Conservation (phyloP, 2,329 filamentous ascomycete species). For the Talaromyces sp. region DNA sequence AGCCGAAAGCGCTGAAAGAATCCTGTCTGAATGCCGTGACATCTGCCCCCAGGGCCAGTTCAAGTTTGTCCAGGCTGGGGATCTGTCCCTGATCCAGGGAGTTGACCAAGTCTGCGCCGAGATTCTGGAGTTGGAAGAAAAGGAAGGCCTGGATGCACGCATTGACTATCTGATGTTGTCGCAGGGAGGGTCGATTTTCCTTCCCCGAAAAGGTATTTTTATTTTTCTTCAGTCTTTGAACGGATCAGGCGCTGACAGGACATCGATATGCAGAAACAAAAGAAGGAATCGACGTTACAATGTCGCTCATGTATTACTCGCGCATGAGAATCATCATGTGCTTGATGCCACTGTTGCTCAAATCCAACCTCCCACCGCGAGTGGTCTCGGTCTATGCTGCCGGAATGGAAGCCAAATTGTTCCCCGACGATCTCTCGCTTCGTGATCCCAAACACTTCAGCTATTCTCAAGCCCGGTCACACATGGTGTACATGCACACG, state of each 20-base stretch:
- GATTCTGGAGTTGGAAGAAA: slow-evolving; percentile 2
- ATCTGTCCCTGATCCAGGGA: slow-evolving; percentile 7
- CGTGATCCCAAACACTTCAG: slow-evolving; percentile 7
- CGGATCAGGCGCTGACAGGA: neutral
- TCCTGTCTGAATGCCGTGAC: slow-evolving; percentile 1
- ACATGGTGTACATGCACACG: slow-evolving; percentile 9
- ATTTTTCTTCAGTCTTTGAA: neutral
- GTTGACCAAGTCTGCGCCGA: slow-evolving; percentile 6
- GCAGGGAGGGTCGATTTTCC: slow-evolving; percentile 6
- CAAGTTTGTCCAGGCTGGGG: slow-evolving; percentile 3
- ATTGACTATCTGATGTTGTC: slow-evolving; percentile 11
- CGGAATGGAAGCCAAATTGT: slow-evolving; percentile 6
- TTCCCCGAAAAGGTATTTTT: slow-evolving; percentile 1
- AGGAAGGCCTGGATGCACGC: slow-evolving; percentile 1
- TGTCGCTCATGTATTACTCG: slow-evolving; percentile 10
- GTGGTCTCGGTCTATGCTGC: slow-evolving; percentile 8
- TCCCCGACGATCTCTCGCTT: slow-evolving; percentile 7
- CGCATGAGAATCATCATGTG: slow-evolving; percentile 6
- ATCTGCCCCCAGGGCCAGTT: slow-evolving; percentile 4
- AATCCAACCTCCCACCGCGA: slow-evolving; percentile 2
- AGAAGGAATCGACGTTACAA: slow-evolving; percentile 9
- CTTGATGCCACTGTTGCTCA: slow-evolving; percentile 5
- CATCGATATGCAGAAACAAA: slow-evolving; percentile 3
- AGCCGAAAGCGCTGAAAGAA: neutral
- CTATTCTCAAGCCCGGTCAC: slow-evolving; percentile 8